A percentile compares a stretch with the other conserved stretches of the same genome.
phyloP scores from a whole-genome alignment of 768 basidiomycete genomes.

The Podaxis pistillaris region DNA sequence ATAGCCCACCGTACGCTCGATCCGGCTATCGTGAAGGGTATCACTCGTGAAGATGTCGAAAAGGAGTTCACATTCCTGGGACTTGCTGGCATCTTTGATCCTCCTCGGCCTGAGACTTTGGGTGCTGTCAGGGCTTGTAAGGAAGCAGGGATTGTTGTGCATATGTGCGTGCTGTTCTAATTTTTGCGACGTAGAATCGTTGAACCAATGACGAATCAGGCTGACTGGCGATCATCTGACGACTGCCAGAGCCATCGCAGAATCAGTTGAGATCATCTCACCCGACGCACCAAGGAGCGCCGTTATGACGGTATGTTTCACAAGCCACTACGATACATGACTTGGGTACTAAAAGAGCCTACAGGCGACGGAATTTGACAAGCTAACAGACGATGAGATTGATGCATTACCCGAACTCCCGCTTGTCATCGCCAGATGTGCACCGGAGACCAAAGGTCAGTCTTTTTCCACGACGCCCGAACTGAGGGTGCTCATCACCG shows the following conservation, averaged over 20 bases:
- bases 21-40: constrained; percentile 21
- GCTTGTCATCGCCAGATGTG: constrained; percentile 58
- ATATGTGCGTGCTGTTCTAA: constrained; percentile 28
- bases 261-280: constrained; percentile 44
- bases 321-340: too few relatives aligned
- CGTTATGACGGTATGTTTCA: constrained; percentile 33
- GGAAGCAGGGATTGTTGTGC: constrained; percentile 51
- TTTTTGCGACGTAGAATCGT: too few relatives aligned
- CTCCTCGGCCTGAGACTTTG: constrained; percentile 52
- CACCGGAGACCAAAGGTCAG: constrained; percentile 47
- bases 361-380: constrained; percentile 42
- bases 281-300: constrained; percentile 38
- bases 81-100: constrained; percentile 55
- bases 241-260: constrained; percentile 52
- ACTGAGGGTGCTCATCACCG: too few relatives aligned
- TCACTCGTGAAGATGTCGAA: constrained; percentile 44
- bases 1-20: constrained; percentile 28
- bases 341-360: too few relatives aligned
- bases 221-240: constrained; percentile 53
- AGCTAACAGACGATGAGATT: constrained; percentile 50
- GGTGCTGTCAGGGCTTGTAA: constrained; percentile 51
- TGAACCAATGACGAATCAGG: constrained; percentile 26
- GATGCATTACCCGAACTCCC: constrained; percentile 49
- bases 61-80: constrained; percentile 46
- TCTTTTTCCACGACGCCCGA: neutral